Evolutionary conservation across 2,329 filamentous ascomycete species (phyloP).

Genomic region (Lasiodiplodia sp.): DNA sequence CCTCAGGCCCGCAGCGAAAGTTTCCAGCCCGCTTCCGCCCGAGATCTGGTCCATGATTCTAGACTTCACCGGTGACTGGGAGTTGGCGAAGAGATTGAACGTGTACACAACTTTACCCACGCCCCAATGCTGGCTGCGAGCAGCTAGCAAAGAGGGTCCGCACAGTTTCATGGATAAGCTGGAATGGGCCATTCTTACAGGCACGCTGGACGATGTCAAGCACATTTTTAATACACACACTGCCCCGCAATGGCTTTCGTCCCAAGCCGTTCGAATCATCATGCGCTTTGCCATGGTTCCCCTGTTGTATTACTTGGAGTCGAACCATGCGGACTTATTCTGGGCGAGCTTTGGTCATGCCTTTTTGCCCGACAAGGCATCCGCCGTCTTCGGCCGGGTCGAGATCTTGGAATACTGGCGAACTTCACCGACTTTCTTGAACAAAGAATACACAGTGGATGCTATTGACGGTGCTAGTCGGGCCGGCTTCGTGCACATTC

Average conservation of each 20-base stretch:
- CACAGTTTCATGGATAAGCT: constrained; percentile 78
- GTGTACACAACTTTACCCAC: constrained; percentile 80
- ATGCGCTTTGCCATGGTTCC: constrained; percentile 88
- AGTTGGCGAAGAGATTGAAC: constrained; percentile 80
- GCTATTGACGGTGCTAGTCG: constrained; percentile 87
- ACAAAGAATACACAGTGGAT: constrained; percentile 85
- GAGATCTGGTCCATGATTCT: constrained; percentile 92
- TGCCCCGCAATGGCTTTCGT: constrained; percentile 77
- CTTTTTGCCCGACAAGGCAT: constrained; percentile 86
- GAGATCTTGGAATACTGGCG: constrained; percentile 93
- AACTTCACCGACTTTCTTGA: constrained; percentile 79
- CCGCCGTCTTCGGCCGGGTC: constrained; percentile 81
- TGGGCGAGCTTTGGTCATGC: constrained; percentile 84
- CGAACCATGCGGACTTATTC: constrained; percentile 75
- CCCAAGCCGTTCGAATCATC: constrained; percentile 83
- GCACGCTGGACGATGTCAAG: constrained; percentile 74
- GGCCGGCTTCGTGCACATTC: constrained; percentile 81
- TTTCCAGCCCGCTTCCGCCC: constrained; percentile 66
- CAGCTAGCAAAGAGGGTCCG: constrained; percentile 69
- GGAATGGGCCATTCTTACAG: constrained; percentile 83
- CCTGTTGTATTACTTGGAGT: constrained; percentile 76
- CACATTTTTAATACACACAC: constrained; percentile 73
- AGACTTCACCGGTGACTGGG: constrained; percentile 87
- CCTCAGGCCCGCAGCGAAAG: not conserved
- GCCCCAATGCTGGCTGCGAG: constrained; percentile 74